Evolutionary conservation across 352 stramenopile genomes (phyloP), one percentile per base, ranked within the genome.

Genomic region (Pseudoperonospora humuli): DNA sequence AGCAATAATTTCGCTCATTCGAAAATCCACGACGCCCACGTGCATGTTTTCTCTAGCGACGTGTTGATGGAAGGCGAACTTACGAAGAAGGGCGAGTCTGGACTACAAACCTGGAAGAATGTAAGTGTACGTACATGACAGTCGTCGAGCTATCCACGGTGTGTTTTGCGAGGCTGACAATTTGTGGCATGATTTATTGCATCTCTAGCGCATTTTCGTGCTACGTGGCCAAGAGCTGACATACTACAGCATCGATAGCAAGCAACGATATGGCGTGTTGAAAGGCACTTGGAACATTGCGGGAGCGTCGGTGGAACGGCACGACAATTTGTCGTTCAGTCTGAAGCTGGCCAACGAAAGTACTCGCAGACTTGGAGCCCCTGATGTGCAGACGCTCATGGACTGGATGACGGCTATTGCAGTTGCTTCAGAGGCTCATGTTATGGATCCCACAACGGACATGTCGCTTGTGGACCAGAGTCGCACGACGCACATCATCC

Each of bases 351-450:
- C 61, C 21, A 63, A 57, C 27, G 55, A 50, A 7, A 56, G 49
- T 20, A 43, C 48, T 25, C 67, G 75, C 13, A 47, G 60, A 43
- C 52, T 86, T n/a, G 61, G 53, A 1, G 67, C 71, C 9, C 57
- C 70, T 0, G 63, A 55, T 47, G 66, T 84, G 14, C 75, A 86
- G 53, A 57, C 57, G 20, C 53, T 84, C 13, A 76, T 86, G 61
- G 71, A 86, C 58, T 86, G 75, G 75, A 76, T 86, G 61, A 86
- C 75, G 15, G 70, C 75, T 9, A 70, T 86, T 60, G 54, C 70
- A 0, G 47, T 86, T 13, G 65, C 69, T 18, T 54, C 71, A 1
- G 53, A 69, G 15, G 69, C 71, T 9, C 23, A 46, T 10, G 51
- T 72, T 9, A 53, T 84, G 7, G 39, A 67, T 23, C 69, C 69